phyloP scores from a whole-genome alignment of 768 basidiomycete species.

The Mycena latifolia region DNA sequence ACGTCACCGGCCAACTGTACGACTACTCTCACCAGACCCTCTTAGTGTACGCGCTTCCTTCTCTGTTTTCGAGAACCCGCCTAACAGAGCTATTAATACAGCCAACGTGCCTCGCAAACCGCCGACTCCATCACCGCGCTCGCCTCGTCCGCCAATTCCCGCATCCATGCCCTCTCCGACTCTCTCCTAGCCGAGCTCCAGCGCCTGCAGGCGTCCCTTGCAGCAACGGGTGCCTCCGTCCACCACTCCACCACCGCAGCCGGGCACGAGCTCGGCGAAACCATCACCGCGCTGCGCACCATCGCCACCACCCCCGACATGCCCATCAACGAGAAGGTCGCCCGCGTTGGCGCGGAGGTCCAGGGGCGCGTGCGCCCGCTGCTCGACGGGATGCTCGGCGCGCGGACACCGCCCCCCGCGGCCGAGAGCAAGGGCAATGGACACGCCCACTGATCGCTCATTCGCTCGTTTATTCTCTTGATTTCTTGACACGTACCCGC shows the following conservation, averaged over 20 bases:
- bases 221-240: conserved; percentile 58
- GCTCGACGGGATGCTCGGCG: conserved; percentile 52
- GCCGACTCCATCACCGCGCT: conserved; percentile 72
- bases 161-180: conserved; percentile 71
- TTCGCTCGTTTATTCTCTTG: background rate
- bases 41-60: conserved; percentile 63
- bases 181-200: conserved; percentile 76
- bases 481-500: conserved; percentile 22
- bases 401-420: background rate
- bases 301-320: conserved; percentile 68
- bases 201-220: conserved; percentile 71
- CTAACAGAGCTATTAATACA: conserved; percentile 41
- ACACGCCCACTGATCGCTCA: conserved; percentile 15
- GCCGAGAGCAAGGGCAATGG: conserved; percentile 15
- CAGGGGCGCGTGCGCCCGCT: conserved; percentile 71
- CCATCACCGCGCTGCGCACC: conserved; percentile 64
- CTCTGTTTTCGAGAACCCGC: conserved; percentile 1
- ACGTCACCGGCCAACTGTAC: conserved; percentile 71
- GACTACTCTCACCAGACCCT: conserved; percentile 75
- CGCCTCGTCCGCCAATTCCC: conserved; percentile 66
- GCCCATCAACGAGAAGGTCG: conserved; percentile 72
- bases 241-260: conserved; percentile 57
- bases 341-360: conserved; percentile 68
- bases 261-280: conserved; percentile 54
- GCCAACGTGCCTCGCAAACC: conserved; percentile 78